Conservation (phyloP, 768 basidiomycete genomes). For the Lactarius sp. region DNA sequence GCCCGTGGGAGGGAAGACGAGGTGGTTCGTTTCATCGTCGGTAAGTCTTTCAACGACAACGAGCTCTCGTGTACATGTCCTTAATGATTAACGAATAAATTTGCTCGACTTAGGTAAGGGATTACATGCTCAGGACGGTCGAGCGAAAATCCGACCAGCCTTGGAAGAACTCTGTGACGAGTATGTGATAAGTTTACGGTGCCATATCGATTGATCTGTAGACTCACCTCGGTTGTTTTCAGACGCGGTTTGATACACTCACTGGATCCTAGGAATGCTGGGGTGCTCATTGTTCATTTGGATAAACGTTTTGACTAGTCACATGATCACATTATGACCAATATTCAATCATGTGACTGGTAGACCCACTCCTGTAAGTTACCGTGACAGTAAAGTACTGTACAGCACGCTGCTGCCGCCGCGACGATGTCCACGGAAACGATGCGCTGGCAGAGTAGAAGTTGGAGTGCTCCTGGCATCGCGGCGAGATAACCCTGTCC, state of each 20-base stretch:
- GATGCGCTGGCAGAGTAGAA: too few relatives aligned
- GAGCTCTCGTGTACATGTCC: background rate
- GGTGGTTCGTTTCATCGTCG: conserved; percentile 7
- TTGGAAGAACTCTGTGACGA: conserved; percentile 2
- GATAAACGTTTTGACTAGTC: too few relatives aligned
- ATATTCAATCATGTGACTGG: too few relatives aligned
- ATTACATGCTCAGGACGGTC: background rate
- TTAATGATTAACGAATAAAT: background rate
- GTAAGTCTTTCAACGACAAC: background rate
- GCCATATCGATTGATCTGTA: background rate
- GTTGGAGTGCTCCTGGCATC: too few relatives aligned
- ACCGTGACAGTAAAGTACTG: too few relatives aligned
- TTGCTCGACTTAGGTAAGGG: conserved; percentile 1
- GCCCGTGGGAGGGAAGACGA: background rate
- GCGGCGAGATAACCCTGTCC: too few relatives aligned
- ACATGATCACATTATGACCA: too few relatives aligned
- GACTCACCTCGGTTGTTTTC: background rate
- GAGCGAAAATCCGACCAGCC: conserved; percentile 9
- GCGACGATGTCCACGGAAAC: background rate
- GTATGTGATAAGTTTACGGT: background rate
- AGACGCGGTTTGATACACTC: background rate
- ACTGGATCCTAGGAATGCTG: conserved; percentile 6
- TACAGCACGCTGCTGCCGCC: too few relatives aligned
- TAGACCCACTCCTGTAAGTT: too few relatives aligned
- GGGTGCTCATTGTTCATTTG: conserved; percentile 12